Evolutionary conservation across 2,329 filamentous ascomycete genomes (phyloP).

Genomic region (Aureobasidium sp.): DNA sequence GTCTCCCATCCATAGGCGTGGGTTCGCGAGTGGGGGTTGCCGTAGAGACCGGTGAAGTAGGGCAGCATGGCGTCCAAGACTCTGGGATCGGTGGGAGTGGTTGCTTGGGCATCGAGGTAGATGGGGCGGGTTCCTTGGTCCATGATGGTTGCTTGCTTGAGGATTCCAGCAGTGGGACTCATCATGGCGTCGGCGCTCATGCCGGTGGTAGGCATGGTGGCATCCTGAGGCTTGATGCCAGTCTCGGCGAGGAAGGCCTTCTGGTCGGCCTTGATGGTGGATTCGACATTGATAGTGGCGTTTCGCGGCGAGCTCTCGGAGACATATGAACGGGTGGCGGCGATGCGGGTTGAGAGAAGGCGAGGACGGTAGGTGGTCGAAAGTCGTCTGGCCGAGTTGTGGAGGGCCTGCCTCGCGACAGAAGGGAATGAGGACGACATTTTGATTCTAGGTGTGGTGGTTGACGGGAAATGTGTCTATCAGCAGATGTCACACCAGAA

Average conservation of each 20-base stretch:
- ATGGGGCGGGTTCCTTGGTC: constrained; percentile 89
- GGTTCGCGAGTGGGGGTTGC: constrained; percentile 93
- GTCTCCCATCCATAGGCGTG: constrained; percentile 99
- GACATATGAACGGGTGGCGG: constrained; percentile 60
- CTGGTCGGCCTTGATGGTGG: constrained; percentile 78
- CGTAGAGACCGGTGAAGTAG: constrained; percentile 85
- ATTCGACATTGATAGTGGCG: constrained; percentile 74
- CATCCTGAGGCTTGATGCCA: constrained; percentile 44
- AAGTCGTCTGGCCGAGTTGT: constrained; percentile 44
- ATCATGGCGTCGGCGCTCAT: constrained; percentile 58
- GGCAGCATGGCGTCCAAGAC: constrained; percentile 96
- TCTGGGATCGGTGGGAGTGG: constrained; percentile 86
- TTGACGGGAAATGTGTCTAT: not conserved
- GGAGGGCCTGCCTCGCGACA: constrained; percentile 66
- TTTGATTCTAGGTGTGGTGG: not conserved
- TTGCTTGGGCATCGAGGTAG: constrained; percentile 97
- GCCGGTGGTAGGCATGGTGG: constrained; percentile 50
- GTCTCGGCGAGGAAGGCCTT: constrained; percentile 61
- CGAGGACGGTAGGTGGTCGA: constrained; percentile 32
- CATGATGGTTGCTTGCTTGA: constrained; percentile 89
- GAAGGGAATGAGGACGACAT: constrained; percentile 50
- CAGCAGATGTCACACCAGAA: constrained; percentile 11
- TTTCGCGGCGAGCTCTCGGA: constrained; percentile 70
- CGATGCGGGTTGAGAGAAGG: constrained; percentile 22
- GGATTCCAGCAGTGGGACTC: constrained; percentile 60